Base-by-base conservation (phyloP, 1,284 basidiomycete genomes). In the Xanthoconium separans region DNA sequence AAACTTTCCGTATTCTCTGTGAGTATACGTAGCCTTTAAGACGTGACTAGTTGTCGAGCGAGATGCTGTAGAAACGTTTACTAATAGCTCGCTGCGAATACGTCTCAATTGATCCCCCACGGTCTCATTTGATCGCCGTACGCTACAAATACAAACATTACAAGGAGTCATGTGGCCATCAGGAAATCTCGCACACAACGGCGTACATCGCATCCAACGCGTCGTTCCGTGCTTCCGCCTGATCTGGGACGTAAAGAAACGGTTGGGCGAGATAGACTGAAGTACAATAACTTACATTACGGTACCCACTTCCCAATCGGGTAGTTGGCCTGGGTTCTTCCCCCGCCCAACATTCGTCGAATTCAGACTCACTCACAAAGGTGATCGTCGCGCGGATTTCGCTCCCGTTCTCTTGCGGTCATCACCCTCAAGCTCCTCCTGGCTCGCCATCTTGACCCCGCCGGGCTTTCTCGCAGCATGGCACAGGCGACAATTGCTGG, bases 331-430 rank as follows among this genome's bases (percentile, higher is more conserved):
- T 51, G 56, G 54, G 58, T 50, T 52, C 47, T 31, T 39, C 34
- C 46, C 47, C 56, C 50, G 31, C 31, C 59, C 51, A 51, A 51
- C 62, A 34, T 48, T 46, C 53, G 37, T 27, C 27, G 27, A 27
- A 15, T 55, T 60, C 50, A 58, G 47, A 54, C 56, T 56, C 58
- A 44, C 68, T 58, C 57, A 47, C 37, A 54, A 52, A 51, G 51
- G 50, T 56, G 66, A 68, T 71, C 67, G 61, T 65, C 55, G 51
- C 55, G 51, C 60, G 68, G 65, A 64, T 57, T 65, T 51, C 31
- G 54, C 68, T 65, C 57, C 41, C 60, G 51, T 57, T 53, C 40
- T 47, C 37, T 33, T 44, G 47, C 47, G 54, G 51, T 47, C 61
- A 31, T 53, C 43, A n/a, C 33, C 44, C 45, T 53, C 53, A 47